Evolutionary conservation across 208 protist genomes (phyloP), one percentile per base, ranked within the genome.

Genomic region (Crithidia fasciculata): DNA sequence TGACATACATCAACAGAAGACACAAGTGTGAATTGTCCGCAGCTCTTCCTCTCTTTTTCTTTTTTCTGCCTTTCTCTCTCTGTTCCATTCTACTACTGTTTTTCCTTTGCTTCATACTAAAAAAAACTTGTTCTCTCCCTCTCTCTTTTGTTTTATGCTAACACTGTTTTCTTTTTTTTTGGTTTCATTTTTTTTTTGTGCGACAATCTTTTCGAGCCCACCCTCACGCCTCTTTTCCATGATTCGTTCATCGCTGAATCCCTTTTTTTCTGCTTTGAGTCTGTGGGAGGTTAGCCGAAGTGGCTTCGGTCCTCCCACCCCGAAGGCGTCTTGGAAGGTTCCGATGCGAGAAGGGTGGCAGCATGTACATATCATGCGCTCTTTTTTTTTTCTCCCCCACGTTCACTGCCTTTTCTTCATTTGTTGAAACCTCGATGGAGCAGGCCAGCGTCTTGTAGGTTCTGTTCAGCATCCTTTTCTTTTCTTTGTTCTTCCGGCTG

Each of bases 201-300:
- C 66, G 64, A 72, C 59, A 63, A 40, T 36, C 64, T 59, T 78
- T 69, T 52, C 43, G 19, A 52, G 39, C 8, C 62, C 62, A 41
- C 15, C 36, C 13, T 61, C 40, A 52, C 65, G 40, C 16, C 7
- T 41, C 16, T 41, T 4, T 19, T 40, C 19, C 50, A 28, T 28
- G 28, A 28, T 28, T 28, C 1, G 28, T 28, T 28, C 28, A 28
- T 28, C 28, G 1, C 28, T 28, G 28, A 28, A 28, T 28, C 28
- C 1, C 28, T 28, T 28, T 28, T 28, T 28, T 28, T 28, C 28
- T 28, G 28, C 28, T 28, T 28, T 28, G 28, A 28, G 0, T 28
- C 28, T 28, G 28, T 28, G 28, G 28, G 28, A 28, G 28, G 28
- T 28, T 28, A 28, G 28, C 28, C 28, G 28, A 2, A 28, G 28